A percentile compares a stretch with the other conserved stretches of the same genome.
These are phyloP conservation scores for Mycosphaerella sp. DNA, from an alignment of 2,329 filamentous ascomycete species.

Conservation along the genomic window DNA sequence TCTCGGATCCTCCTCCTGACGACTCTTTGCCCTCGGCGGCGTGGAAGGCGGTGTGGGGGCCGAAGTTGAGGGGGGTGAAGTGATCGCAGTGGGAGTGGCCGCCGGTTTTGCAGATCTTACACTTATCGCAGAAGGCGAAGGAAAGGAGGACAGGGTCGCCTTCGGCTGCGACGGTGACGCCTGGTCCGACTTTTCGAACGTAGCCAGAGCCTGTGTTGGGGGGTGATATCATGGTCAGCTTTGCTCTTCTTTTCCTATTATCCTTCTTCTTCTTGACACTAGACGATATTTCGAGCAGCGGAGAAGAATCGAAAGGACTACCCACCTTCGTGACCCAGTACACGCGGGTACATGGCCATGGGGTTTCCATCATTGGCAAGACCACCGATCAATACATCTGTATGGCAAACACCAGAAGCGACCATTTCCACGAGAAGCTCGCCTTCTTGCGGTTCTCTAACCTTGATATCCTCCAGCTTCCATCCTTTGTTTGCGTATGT, in stretches of 20 bases:
- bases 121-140: slow-evolving; percentile 44
- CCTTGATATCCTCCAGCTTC: slow-evolving; percentile 36
- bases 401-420: slow-evolving; percentile 51
- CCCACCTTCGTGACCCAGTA: slow-evolving; percentile 50
- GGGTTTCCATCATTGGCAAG: slow-evolving; percentile 31
- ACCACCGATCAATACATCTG: slow-evolving; percentile 46
- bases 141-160: slow-evolving; percentile 46
- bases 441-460: slow-evolving; percentile 37
- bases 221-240: not conserved
- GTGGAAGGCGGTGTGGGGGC: slow-evolving; percentile 27
- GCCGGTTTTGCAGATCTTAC: slow-evolving; percentile 44
- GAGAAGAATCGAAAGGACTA: not conserved
- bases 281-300: too few relatives aligned
- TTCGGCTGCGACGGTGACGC: slow-evolving; percentile 37
- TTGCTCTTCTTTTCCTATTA: not conserved
- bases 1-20: slow-evolving; percentile 24
- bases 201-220: slow-evolving; percentile 39
- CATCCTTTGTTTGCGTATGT: slow-evolving; percentile 35
- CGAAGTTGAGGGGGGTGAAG: slow-evolving; percentile 46
- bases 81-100: slow-evolving; percentile 45
- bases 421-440: slow-evolving; percentile 51
- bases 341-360: slow-evolving; percentile 41
- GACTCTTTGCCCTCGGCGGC: not conserved
- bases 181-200: slow-evolving; percentile 41
- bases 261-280: too few relatives aligned